Evolutionary conservation across 306 rosid species (phyloP), one percentile per base, ranked within the genome.

Genomic region (Vigna angularis): DNA sequence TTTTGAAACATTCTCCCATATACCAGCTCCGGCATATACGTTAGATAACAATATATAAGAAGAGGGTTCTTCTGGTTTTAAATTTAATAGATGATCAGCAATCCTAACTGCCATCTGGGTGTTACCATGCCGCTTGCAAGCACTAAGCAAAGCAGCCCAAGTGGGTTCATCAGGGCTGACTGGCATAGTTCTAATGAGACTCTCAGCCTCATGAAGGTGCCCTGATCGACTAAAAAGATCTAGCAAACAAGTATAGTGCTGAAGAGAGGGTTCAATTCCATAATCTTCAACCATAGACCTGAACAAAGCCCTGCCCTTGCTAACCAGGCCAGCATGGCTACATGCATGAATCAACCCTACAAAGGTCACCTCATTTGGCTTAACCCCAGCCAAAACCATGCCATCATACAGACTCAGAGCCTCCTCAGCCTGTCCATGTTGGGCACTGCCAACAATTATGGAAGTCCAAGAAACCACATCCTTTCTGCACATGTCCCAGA

Each of bases 391-490:
- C 34, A 38, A 72, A 82, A 92, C 86, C 98, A 94, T 92, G 75
- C 68, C 76, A 57, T 90, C 90, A 64, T 92, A 90, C 73, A 90
- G 73, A 76, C 84, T 63, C 73, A 94, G 83, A 32, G 97, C 97
- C 74, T 90, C 91, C 83, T 83, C 83, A 14, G 90, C 98, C 70
- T 40, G 83, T 20, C 97, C 97, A 77, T 90, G 93, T 74, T 92
- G 97, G 13, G 97, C 93, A 18, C 75, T 83, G 81, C 97, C 97
- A 30, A 92, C 95, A 40, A 94, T 94, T 42, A 94, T 88, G 16
- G 97, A 94, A 75, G 97, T 94, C 98, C 98, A 94, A 69, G 98
- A 92, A 77, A 94, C 83, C 0, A 92, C 93, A 73, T 90, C 97
- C 73, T 82, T 92, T 79, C 78, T 83, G 12, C 75, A 71, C 86